These are phyloP conservation scores for Forsythia suspensa DNA, from an alignment of 257 asterid genomes.

Conservation along the genomic window DNA sequence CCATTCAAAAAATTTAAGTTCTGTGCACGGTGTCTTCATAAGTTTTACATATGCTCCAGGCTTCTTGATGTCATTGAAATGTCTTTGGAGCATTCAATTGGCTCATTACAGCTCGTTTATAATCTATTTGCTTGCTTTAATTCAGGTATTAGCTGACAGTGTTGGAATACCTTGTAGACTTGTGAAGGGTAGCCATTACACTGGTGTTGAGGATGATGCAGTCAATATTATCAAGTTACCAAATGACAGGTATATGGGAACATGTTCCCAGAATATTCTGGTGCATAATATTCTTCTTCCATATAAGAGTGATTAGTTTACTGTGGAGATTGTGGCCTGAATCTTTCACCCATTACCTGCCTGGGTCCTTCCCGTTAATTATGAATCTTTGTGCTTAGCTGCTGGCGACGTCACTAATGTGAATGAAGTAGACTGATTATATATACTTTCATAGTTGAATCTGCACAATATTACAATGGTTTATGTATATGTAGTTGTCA, in stretches of 20 bases:
- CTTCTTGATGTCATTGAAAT: slow-evolving; percentile 18
- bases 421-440: background rate
- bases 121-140: slow-evolving; percentile 27
- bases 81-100: slow-evolving; percentile 15
- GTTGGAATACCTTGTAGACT: slow-evolving; percentile 94
- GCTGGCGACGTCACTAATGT: background rate
- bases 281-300: slow-evolving; percentile 2
- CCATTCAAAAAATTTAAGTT: background rate
- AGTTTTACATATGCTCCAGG: slow-evolving; percentile 5
- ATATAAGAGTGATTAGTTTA: background rate
- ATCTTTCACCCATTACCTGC: background rate
- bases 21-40: background rate
- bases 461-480: background rate
- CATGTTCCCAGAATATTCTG: slow-evolving; percentile 10
- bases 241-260: slow-evolving; percentile 67
- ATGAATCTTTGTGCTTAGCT: background rate
- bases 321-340: background rate
- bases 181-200: slow-evolving; percentile 90
- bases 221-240: slow-evolving; percentile 78
- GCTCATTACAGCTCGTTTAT: slow-evolving; percentile 17
- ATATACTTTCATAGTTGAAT: background rate
- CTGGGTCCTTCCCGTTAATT: background rate
- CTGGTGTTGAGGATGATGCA: slow-evolving; percentile 96
- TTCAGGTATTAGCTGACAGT: slow-evolving; percentile 90
- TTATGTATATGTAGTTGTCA: background rate